Percentiles rank a stretch among this genome's conserved stretches.
phyloP scores from a whole-genome alignment of 108 stramenopile genomes.

The Skeletonema grethae region DNA sequence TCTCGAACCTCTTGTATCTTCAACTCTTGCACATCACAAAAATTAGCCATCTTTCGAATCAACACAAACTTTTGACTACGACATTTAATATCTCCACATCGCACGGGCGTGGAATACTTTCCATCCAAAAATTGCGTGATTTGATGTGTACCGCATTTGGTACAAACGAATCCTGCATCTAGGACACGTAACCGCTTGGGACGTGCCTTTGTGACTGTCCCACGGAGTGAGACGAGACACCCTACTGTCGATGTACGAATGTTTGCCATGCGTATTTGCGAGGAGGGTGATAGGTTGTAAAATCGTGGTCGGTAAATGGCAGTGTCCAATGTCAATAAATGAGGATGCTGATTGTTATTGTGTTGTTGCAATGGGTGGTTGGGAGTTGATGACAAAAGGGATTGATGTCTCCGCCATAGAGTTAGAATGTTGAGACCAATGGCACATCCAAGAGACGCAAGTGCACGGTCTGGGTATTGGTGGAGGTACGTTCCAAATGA shows the following conservation, averaged over 20 bases:
- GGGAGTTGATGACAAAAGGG: not conserved
- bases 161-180: conserved; percentile 77
- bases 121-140: conserved; percentile 69
- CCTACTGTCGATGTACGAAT: conserved; percentile 43
- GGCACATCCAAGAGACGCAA: conserved; percentile 48
- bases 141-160: conserved; percentile 76
- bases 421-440: conserved; percentile 41
- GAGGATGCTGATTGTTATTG: conserved; percentile 21
- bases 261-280: conserved; percentile 38
- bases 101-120: conserved; percentile 69
- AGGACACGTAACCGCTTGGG: conserved; percentile 85
- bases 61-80: conserved; percentile 66
- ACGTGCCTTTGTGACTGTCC: conserved; percentile 91
- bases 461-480: conserved; percentile 40
- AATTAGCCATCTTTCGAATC: conserved; percentile 75
- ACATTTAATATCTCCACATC: conserved; percentile 72
- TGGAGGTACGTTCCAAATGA: conserved; percentile 46
- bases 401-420: conserved; percentile 32
- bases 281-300: conserved; percentile 30
- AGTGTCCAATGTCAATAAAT: conserved; percentile 26
- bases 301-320: conserved; percentile 43
- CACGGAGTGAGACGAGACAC: conserved; percentile 80
- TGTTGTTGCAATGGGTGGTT: conserved; percentile 14
- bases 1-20: conserved; percentile 92
- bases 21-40: conserved; percentile 92